These are phyloP conservation scores for Actinidia polygama DNA, from an alignment of 179 eudicot genomes.

Conservation along the genomic window DNA sequence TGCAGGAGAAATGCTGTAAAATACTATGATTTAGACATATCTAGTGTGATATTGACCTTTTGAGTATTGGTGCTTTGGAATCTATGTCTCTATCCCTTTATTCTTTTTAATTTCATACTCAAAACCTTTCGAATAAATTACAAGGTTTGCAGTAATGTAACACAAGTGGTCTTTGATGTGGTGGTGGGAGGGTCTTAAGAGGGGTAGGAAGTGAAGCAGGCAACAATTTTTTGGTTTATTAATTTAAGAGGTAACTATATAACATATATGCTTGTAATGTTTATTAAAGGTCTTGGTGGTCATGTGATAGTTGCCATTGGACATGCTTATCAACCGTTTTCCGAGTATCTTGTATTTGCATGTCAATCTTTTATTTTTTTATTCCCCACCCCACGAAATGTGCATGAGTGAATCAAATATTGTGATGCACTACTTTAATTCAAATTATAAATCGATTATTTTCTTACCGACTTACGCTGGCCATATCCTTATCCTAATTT, in stretches of 20 bases:
- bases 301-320: background rate
- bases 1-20: background rate
- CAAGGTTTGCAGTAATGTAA: background rate
- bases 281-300: background rate
- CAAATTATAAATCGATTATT: no score
- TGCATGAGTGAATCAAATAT: no score
- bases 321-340: background rate
- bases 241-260: background rate
- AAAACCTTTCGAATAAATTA: background rate
- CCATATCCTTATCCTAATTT: no score
- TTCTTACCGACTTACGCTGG: no score
- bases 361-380: background rate
- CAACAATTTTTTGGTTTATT: background rate
- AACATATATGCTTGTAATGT: background rate
- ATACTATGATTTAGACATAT: background rate
- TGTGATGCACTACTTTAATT: no score
- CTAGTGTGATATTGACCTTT: background rate
- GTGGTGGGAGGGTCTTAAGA: slow-evolving; percentile 7
- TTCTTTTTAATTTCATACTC: background rate
- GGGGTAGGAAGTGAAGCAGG: slow-evolving; percentile 17
- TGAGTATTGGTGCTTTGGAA: background rate
- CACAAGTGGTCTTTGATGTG: background rate
- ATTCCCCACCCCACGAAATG: no score
- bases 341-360: background rate
- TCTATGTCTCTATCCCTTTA: background rate